Evolutionary conservation across 192 early-diverging fungal species (phyloP).

Genomic region (Coemansia sp.): DNA sequence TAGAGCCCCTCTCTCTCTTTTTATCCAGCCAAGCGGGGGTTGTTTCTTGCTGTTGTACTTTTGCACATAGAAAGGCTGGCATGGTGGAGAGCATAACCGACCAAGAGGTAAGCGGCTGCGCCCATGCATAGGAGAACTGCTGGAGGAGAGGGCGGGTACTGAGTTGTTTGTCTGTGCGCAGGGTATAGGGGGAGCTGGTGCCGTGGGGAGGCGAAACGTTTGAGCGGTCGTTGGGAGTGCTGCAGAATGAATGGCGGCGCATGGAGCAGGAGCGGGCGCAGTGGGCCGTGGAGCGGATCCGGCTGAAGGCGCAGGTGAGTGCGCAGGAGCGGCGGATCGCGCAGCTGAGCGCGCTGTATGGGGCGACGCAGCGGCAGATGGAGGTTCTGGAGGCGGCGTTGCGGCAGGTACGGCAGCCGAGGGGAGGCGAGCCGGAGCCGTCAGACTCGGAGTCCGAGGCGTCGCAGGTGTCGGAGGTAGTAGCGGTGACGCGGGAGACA

Average conservation of each 20-base stretch:
- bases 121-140: no score
- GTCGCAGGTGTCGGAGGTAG: slow-evolving; percentile 7
- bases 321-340: slow-evolving; percentile 38
- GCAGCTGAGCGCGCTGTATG: slow-evolving; percentile 13
- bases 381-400: slow-evolving; percentile 21
- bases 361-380: slow-evolving; percentile 25
- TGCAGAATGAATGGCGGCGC: slow-evolving; percentile 41
- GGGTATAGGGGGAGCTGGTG: no score
- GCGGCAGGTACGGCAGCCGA: not conserved
- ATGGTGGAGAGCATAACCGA: no score
- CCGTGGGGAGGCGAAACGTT: no score
- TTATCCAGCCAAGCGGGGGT: no score
- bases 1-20: no score
- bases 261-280: slow-evolving; percentile 35
- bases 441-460: not conserved
- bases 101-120: no score
- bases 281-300: slow-evolving; percentile 41
- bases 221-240: slow-evolving; percentile 26
- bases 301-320: slow-evolving; percentile 32
- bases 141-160: no score
- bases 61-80: no score
- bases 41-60: no score
- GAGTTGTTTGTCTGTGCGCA: no score
- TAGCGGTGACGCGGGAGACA: slow-evolving; percentile 4
- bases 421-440: not conserved